Percentiles rank a stretch among this genome's conserved stretches.
These are phyloP conservation scores for Corymbia maculata DNA, from an alignment of 345 rosid genomes.

Conservation along the genomic window DNA sequence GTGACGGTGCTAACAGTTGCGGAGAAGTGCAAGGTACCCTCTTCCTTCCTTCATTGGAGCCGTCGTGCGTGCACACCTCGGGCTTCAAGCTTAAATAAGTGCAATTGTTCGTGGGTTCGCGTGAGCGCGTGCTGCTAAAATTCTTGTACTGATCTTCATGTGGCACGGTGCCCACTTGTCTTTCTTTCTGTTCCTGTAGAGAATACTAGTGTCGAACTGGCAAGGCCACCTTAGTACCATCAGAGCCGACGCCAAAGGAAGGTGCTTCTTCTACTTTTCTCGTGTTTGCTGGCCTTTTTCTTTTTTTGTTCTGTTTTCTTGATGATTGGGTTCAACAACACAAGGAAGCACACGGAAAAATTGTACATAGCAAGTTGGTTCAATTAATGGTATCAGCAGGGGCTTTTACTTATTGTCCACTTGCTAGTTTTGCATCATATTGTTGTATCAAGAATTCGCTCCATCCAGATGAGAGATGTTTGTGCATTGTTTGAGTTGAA, in stretches of 20 bases:
- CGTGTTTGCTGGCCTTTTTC: neutral
- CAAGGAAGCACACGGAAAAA: neutral
- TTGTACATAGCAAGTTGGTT: neutral
- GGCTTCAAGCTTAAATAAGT: neutral
- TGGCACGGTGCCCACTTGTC: neutral
- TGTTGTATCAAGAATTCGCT: neutral
- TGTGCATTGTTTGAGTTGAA: neutral
- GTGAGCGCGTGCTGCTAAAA: neutral
- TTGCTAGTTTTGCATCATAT: neutral
- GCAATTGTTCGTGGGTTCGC: neutral
- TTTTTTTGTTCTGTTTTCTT: neutral
- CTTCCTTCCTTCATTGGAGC: neutral
- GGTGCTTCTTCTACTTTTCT: conserved; percentile 22
- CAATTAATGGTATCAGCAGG: neutral
- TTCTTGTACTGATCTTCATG: neutral
- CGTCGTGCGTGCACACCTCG: neutral
- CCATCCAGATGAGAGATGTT: neutral
- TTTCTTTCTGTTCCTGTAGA: conserved; percentile 27
- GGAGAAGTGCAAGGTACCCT: conserved; percentile 69
- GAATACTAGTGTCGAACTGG: conserved; percentile 74
- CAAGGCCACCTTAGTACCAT: conserved; percentile 64
- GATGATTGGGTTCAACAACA: neutral
- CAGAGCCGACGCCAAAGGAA: conserved; percentile 79
- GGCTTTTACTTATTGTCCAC: no score
- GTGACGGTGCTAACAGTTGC: conserved; percentile 36